Conservation (phyloP, 768 basidiomycete genomes). For the Calocybe indica region DNA sequence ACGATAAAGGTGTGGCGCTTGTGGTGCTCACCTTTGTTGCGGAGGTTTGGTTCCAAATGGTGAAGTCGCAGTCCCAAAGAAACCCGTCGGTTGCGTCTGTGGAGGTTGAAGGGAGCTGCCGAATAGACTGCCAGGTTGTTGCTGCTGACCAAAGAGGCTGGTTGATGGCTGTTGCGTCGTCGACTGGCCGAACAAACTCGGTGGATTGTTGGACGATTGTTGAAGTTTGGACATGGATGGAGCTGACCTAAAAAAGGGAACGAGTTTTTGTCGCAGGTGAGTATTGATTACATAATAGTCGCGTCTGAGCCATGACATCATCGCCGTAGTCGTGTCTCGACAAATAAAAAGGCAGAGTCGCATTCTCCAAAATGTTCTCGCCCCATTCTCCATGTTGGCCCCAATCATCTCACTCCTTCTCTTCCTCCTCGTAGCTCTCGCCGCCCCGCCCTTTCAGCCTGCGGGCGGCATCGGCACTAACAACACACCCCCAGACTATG, state of each 20-base stretch:
- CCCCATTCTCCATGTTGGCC: background rate
- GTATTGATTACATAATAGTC: background rate
- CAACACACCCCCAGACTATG: constrained; percentile 13
- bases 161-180: constrained; percentile 14
- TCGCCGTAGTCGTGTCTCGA: too few relatives aligned
- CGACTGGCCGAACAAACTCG: constrained; percentile 26
- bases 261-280: constrained; percentile 14
- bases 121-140: constrained; percentile 5
- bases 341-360: background rate
- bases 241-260: constrained; percentile 22
- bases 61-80: constrained; percentile 13
- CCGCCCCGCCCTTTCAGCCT: constrained; percentile 8
- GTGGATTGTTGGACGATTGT: too few relatives aligned
- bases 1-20: background rate
- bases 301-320: too few relatives aligned
- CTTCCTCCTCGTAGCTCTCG: too few relatives aligned
- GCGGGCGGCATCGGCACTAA: constrained; percentile 16
- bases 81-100: constrained; percentile 11
- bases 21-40: constrained; percentile 1
- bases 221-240: background rate
- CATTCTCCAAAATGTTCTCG: background rate
- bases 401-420: background rate
- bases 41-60: background rate
- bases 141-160: constrained; percentile 24
- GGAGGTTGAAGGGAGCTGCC: constrained; percentile 15